Evolutionary conservation across 345 rosid species (phyloP).

Genomic region (Acer campestre): DNA sequence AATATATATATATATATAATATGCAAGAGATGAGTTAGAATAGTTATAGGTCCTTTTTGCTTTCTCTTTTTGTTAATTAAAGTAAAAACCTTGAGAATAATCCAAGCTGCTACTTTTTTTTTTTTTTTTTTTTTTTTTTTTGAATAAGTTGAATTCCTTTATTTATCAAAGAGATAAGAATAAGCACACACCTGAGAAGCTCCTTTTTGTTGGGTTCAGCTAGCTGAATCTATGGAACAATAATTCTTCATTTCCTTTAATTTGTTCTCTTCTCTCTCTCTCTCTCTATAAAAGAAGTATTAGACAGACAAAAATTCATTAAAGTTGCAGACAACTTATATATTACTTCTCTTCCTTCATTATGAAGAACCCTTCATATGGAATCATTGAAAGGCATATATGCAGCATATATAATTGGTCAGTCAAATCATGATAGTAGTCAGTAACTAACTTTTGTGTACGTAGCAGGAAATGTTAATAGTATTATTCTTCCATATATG

Average conservation of each 20-base stretch:
- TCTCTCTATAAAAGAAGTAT: too few species aligned
- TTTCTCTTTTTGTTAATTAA: not conserved
- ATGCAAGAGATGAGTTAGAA: not conserved
- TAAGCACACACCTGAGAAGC: not conserved
- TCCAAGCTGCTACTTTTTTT: not conserved
- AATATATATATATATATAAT: too few species aligned
- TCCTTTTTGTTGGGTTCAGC: not conserved
- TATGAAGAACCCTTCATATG: too few species aligned
- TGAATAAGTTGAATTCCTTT: too few species aligned
- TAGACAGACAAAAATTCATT: not conserved
- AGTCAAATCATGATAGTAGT: not conserved
- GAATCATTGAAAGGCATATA: too few species aligned
- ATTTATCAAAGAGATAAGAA: slow-evolving; percentile 3
- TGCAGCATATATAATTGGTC: too few species aligned
- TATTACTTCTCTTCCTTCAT: too few species aligned
- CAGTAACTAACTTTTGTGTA: not conserved
- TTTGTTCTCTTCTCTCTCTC: not conserved
- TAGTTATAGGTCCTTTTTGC: slow-evolving; percentile 1
- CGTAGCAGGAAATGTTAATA: not conserved
- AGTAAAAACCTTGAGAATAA: slow-evolving; percentile 10
- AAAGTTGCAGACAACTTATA: not conserved
- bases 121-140: too few species aligned
- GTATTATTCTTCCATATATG: not conserved
- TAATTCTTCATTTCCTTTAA: not conserved
- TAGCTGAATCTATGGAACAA: not conserved